Percentiles rank a stretch among this genome's conserved stretches.
Evolutionary conservation across 768 basidiomycete genomes (phyloP).

Genomic region (Strobilomyces dryophilus): DNA sequence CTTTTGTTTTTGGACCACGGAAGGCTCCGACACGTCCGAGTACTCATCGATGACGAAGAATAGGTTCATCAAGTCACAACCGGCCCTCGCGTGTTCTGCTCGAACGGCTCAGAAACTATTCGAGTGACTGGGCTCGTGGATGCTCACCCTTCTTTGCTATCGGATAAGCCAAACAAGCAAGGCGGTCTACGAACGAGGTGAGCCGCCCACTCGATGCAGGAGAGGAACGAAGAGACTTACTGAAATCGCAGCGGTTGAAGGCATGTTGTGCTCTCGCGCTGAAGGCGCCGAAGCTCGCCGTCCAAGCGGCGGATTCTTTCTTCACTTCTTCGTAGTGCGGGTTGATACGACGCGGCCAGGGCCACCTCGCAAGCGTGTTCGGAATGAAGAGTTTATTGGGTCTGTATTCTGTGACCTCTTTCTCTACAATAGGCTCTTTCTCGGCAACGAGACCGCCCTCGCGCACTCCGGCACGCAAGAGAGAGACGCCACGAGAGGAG

Average conservation of each 20-base stretch:
- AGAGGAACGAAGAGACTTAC: not conserved
- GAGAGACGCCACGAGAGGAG: not conserved
- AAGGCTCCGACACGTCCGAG: conserved; percentile 37
- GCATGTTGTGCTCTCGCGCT: conserved; percentile 11
- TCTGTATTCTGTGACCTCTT: not conserved
- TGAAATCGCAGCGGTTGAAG: conserved; percentile 10
- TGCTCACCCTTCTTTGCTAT: conserved; percentile 8
- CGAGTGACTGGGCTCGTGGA: not conserved
- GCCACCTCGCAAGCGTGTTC: conserved; percentile 15
- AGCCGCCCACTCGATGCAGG: not conserved
- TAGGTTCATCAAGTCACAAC: conserved; percentile 49
- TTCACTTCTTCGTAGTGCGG: conserved; percentile 4
- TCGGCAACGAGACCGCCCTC: not conserved
- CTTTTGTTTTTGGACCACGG: conserved; percentile 25
- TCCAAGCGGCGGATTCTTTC: conserved; percentile 12
- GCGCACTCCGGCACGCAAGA: not conserved
- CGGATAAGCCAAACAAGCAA: conserved; percentile 9
- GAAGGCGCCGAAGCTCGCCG: conserved; percentile 6
- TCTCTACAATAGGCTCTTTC: not conserved
- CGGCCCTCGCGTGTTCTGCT: conserved; percentile 27
- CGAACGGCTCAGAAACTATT: not conserved
- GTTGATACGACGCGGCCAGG: conserved; percentile 14
- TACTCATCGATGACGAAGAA: conserved; percentile 50
- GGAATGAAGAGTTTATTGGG: conserved; percentile 13
- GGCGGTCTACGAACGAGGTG: conserved; percentile 2